phyloP scores from a whole-genome alignment of 306 rosid genomes.

The Quillaja saponaria region DNA sequence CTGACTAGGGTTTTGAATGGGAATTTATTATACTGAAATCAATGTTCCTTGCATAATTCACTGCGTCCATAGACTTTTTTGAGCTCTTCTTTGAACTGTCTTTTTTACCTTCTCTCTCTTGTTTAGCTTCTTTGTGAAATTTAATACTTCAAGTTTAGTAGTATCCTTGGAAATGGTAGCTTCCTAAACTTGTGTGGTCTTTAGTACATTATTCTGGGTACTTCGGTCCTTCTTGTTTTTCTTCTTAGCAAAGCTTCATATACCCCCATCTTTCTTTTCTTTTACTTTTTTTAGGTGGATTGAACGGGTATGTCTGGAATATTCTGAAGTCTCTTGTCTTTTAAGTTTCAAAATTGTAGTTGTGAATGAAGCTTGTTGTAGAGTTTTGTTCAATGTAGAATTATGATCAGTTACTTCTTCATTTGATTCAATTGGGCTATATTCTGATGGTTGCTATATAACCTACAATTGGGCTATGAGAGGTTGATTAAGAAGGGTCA shows the following conservation, averaged over 20 bases:
- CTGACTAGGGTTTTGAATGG: conserved; percentile 89
- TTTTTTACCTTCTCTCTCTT: conserved; percentile 46
- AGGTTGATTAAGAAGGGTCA: conserved; percentile 20
- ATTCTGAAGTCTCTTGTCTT: conserved; percentile 27
- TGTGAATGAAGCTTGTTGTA: conserved; percentile 24
- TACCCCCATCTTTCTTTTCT: conserved; percentile 8
- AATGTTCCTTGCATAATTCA: conserved; percentile 62
- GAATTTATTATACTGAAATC: conserved; percentile 73
- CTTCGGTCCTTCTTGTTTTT: conserved; percentile 31
- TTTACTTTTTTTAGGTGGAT: conserved; percentile 13
- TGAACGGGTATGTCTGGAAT: background rate
- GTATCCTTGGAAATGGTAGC: conserved; percentile 73
- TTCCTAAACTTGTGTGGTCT: conserved; percentile 54
- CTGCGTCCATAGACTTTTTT: conserved; percentile 49
- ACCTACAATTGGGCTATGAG: conserved; percentile 28
- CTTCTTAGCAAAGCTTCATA: conserved; percentile 18
- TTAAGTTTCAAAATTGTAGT: conserved; percentile 24
- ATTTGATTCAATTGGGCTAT: conserved; percentile 23
- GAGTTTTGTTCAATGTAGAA: conserved; percentile 6
- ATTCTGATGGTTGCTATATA: conserved; percentile 15
- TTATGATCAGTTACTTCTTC: conserved; percentile 2
- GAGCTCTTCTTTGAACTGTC: conserved; percentile 57
- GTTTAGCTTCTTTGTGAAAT: conserved; percentile 54
- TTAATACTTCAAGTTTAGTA: conserved; percentile 60
- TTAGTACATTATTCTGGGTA: conserved; percentile 49